Base-by-base conservation (phyloP, 208 protist species). In the Leishmania arabica region DNA sequence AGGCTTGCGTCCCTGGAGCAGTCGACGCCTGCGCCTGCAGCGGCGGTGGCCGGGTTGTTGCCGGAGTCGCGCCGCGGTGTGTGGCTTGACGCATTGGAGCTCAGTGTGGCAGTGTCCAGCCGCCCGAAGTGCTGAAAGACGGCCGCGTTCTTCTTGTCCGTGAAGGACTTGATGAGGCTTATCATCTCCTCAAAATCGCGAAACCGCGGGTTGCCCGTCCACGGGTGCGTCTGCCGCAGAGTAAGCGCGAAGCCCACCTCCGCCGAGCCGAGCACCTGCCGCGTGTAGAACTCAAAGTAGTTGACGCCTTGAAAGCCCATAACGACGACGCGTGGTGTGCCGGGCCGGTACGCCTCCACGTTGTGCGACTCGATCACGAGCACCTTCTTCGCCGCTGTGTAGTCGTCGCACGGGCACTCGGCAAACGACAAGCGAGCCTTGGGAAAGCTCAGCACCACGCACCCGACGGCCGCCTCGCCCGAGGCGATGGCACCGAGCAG, bases 121-220 rank as follows among this genome's bases (percentile, higher is more conserved):
- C 85, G 78, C 51, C 92, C 91, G 76, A 96, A 95, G n/a, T 90
- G 85, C 51, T 95, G 88, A 68, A 97, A 93, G 74, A 93, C 91
- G 65, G 93, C 81, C 4, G 84, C 87, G 78, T 95, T 95, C 53
- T 83, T 84, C 72, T 90, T 89, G 75, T 93, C 87, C 0, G 91
- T 96, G 81, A 97, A 97, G n/a, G 92, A 95, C 70, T 90, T 87
- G 54, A 96, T 80, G 34, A 97, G 84, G 45, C 77, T 79, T 60
- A 95, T 89, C 78, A 97, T 89, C 78, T 96, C 93, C 79, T 96
- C 92, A 86, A 97, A 96, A 78, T 97, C 95, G 51, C 87, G 86
- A 69, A 96, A 95, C 70, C 92, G 90, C 62, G 95, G 95, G 79
- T 96, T 97, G 47, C 95, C 95, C 15, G 95, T 97, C 93, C 95